Percentiles rank a stretch among this genome's conserved stretches.
Evolutionary conservation across 1,284 basidiomycete genomes (phyloP).

Genomic region (Cryptococcus sp.): DNA sequence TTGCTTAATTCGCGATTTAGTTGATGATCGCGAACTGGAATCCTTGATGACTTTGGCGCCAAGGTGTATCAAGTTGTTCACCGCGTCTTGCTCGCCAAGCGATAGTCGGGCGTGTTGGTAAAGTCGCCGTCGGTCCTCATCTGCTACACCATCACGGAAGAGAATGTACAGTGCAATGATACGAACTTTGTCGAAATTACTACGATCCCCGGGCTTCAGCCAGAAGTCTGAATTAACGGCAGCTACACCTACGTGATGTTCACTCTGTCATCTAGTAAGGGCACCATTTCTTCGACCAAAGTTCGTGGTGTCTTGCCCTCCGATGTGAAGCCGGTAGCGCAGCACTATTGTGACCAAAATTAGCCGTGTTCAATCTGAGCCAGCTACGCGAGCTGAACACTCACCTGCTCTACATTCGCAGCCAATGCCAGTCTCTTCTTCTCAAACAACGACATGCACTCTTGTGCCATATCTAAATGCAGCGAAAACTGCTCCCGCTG

Average conservation of each 20-base stretch:
- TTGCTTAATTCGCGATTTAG: slow-evolving; percentile 75
- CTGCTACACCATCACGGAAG: slow-evolving; percentile 93
- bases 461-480: slow-evolving; percentile 95
- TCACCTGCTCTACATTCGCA: slow-evolving; percentile 89
- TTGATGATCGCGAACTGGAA: slow-evolving; percentile 65
- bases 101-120: slow-evolving; percentile 95
- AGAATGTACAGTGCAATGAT: slow-evolving; percentile 96
- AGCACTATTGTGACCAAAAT: slow-evolving; percentile 61
- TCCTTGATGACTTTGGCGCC: slow-evolving; percentile 81
- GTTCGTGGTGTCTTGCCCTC: slow-evolving; percentile 89
- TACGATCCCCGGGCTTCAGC: slow-evolving; percentile 43
- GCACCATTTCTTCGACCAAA: slow-evolving; percentile 98
- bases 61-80: slow-evolving; percentile 82
- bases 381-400: slow-evolving; percentile 11
- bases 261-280: slow-evolving; percentile 78
- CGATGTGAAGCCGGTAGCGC: slow-evolving; percentile 82
- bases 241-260: slow-evolving; percentile 65
- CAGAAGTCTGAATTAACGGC: neutral
- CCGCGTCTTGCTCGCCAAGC: slow-evolving; percentile 87
- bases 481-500: slow-evolving; percentile 94
- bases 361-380: neutral
- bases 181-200: slow-evolving; percentile 88
- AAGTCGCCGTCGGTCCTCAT: slow-evolving; percentile 89
- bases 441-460: slow-evolving; percentile 94
- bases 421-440: slow-evolving; percentile 80